Evolutionary conservation across 306 rosid species (phyloP), one percentile per base, ranked within the genome.

Genomic region (Vicia sativa): DNA sequence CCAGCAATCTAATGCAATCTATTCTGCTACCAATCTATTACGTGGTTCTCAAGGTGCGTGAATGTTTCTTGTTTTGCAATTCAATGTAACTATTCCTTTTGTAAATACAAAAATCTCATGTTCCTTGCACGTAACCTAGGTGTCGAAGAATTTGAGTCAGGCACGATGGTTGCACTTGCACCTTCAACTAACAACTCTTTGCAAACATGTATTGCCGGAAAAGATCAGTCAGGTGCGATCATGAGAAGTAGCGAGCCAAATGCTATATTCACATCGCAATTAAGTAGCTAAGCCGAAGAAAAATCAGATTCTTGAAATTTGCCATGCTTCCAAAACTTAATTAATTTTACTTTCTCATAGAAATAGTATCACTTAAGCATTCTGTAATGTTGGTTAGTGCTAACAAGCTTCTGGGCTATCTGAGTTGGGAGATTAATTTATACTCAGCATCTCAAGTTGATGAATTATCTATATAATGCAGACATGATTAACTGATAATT

Each of bases 281-380:
- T 78, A 60, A 86, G 80, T 63, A 70, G 78, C 84, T 83, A 78
- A 68, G 77, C 61, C 28, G 67, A 45, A 75, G 71, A 68, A 73
- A 78, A 68, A 68, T 18, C 70, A 64, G 72, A 64, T 72, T 31
- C 74, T 11, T 81, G 80, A 79, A 58, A 73, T 77, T 64, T 71
- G 63, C 29, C 52, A 41, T 48, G 68, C 72, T 80, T 76, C 29
- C 50, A 43, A 16, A 73, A 65, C 80, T 58, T 70, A 31, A 77
- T 68, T 72, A 75, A 69, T 54, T 76, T 65, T 61, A 55, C 65
- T 75, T 66, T 65, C 45, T 41, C 65, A 45, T 69, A 48, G 62
- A 43, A 68, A 71, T 8, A 19, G 74, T 67, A 29, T 62, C 54
- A 57, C 62, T 74, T 26, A 29, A 61, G 62, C 62, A 56, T 64